These are phyloP conservation scores for Aspergillus sp. DNA, from an alignment of 2,329 filamentous ascomycete genomes.

Conservation along the genomic window DNA sequence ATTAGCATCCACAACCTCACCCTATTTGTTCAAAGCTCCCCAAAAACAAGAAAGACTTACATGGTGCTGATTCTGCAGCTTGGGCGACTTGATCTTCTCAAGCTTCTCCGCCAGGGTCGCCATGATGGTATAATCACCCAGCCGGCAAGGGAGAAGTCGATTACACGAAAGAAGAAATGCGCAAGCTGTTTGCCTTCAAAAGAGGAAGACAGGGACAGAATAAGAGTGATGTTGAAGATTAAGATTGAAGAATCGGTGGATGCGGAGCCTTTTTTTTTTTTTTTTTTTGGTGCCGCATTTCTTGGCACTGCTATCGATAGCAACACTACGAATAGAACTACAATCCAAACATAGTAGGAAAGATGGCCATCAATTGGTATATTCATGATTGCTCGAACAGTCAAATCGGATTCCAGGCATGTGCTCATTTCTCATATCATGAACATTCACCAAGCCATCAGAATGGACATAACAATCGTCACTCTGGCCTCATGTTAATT, in stretches of 20 bases:
- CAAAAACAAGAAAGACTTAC: constrained; percentile 42
- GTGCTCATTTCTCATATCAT: no score
- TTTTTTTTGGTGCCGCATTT: constrained; percentile 12
- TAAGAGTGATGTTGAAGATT: constrained; percentile 19
- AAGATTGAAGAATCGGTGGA: constrained; percentile 19
- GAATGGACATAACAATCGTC: constrained; percentile 13
- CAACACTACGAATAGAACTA: background rate
- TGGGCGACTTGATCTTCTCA: constrained; percentile 94
- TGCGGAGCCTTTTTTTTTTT: constrained; percentile 19
- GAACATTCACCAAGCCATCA: no score
- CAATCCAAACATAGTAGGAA: no score
- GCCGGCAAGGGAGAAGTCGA: constrained; percentile 19
- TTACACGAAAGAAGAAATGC: background rate
- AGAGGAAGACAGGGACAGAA: constrained; percentile 2
- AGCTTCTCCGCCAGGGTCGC: constrained; percentile 78
- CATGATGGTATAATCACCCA: constrained; percentile 34
- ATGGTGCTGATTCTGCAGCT: constrained; percentile 91
- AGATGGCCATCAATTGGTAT: no score
- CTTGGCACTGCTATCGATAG: constrained; percentile 27
- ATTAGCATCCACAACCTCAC: background rate
- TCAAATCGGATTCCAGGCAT: no score
- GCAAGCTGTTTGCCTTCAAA: constrained; percentile 7
- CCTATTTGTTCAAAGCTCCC: background rate
- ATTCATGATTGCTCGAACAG: no score
- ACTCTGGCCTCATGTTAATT: background rate